These are phyloP conservation scores for Spatholobus suberectus DNA, from an alignment of 306 rosid species.

Conservation along the genomic window DNA sequence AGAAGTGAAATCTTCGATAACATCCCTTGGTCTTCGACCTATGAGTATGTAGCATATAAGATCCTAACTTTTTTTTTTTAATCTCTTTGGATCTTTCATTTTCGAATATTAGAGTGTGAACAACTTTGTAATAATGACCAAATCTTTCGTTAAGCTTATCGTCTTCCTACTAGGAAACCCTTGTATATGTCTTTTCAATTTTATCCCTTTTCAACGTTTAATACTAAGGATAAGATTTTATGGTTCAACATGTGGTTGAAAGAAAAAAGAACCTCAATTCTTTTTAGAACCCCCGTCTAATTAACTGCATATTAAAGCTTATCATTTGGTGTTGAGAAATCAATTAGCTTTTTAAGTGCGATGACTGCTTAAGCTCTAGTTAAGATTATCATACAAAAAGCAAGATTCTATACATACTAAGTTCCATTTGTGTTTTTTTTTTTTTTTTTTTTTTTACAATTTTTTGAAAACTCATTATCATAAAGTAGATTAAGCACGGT, in stretches of 20 bases:
- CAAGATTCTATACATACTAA: constrained; percentile 12
- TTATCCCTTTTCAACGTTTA: constrained; percentile 36
- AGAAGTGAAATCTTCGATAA: constrained; percentile 47
- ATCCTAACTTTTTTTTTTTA: not conserved
- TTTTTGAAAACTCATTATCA: not conserved
- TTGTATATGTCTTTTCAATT: constrained; percentile 6
- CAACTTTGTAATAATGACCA: constrained; percentile 4
- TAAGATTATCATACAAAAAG: constrained; percentile 31
- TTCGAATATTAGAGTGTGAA: constrained; percentile 20
- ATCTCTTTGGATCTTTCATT: constrained; percentile 16
- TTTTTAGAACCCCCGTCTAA: not conserved
- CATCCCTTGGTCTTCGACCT: constrained; percentile 46
- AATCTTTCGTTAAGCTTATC: constrained; percentile 49
- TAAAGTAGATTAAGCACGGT: not conserved
- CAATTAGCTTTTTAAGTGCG: constrained; percentile 2
- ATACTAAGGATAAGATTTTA: constrained; percentile 40
- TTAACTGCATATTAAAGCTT: not conserved
- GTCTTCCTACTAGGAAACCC: constrained; percentile 30
- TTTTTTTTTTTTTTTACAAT: too few relatives aligned
- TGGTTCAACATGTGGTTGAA: constrained; percentile 39
- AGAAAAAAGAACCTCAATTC: not conserved
- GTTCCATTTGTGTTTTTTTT: not conserved
- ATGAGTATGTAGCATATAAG: constrained; percentile 39
- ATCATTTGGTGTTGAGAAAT: not conserved
- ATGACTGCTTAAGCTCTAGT: not conserved